phyloP scores from a whole-genome alignment of 2,329 filamentous ascomycete genomes.

The Epichloe bromicola region DNA sequence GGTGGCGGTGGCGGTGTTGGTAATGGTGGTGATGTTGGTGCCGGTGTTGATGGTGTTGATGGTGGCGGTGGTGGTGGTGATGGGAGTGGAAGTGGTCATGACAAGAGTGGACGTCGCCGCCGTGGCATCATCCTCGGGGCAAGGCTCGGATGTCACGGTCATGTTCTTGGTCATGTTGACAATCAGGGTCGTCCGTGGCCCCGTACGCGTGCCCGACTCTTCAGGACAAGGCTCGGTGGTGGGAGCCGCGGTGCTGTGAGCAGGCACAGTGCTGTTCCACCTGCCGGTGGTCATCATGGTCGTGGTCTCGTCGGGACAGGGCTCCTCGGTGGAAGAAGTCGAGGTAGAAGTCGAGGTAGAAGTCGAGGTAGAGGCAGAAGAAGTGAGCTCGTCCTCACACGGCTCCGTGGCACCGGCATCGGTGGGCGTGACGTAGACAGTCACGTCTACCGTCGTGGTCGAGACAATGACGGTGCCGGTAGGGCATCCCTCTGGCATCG shows the following conservation, averaged over 20 bases:
- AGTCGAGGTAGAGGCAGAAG: background rate
- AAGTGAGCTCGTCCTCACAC: background rate
- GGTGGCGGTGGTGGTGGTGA: background rate
- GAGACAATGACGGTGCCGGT: slow-evolving; percentile 14
- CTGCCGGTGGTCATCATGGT: background rate
- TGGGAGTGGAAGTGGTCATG: background rate
- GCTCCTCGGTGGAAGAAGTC: background rate
- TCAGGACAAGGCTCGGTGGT: background rate
- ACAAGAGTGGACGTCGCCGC: background rate
- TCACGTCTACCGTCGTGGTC: slow-evolving; percentile 20
- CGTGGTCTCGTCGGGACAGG: background rate
- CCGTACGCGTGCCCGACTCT: background rate
- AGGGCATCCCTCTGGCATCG: slow-evolving; percentile 11
- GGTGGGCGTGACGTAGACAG: slow-evolving; percentile 18
- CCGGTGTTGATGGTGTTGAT: background rate
- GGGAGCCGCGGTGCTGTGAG: background rate
- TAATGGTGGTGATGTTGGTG: background rate
- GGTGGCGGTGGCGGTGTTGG: background rate
- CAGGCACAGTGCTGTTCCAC: background rate
- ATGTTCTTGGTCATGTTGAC: background rate
- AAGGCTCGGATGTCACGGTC: slow-evolving; percentile 1
- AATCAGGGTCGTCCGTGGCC: background rate
- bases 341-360: background rate
- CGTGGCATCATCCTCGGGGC: background rate
- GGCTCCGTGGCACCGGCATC: slow-evolving; percentile 1